Percentiles rank a stretch among this genome's conserved stretches.
Conservation (phyloP, 495 filamentous ascomycete species). For the Hypoxylon subgilvum region DNA sequence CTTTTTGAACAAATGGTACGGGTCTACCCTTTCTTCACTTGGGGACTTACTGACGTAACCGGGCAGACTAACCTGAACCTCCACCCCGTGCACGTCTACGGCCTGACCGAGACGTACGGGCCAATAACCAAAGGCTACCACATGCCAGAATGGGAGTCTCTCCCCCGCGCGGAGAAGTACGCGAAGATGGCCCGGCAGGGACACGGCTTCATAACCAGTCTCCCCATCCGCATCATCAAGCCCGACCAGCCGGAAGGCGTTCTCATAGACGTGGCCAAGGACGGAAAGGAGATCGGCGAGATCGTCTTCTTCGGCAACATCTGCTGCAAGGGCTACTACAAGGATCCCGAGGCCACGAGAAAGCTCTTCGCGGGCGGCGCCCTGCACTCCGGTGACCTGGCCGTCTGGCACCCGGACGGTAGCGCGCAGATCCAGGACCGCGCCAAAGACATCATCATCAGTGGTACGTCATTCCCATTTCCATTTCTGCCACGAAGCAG, state of each 20-base stretch:
- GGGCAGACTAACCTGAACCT: constrained; percentile 70
- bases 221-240: constrained; percentile 84
- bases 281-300: constrained; percentile 93
- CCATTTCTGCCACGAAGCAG: not conserved
- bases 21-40: not conserved
- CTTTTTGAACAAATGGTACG: constrained; percentile 89
- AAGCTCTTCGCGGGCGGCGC: constrained; percentile 90
- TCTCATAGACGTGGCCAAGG: constrained; percentile 74
- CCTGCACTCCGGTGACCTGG: constrained; percentile 87
- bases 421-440: constrained; percentile 90
- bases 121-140: constrained; percentile 94
- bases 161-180: constrained; percentile 76
- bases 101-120: constrained; percentile 93
- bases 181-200: constrained; percentile 86
- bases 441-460: constrained; percentile 98
- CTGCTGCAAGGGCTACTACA: constrained; percentile 89
- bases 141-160: constrained; percentile 77
- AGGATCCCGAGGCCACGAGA: constrained; percentile 82
- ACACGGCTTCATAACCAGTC: constrained; percentile 85
- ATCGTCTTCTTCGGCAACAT: constrained; percentile 92
- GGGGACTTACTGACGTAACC: not conserved
- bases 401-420: constrained; percentile 89
- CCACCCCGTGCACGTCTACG: constrained; percentile 92
- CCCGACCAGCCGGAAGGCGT: constrained; percentile 68
- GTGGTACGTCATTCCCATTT: constrained; percentile 62